Base-by-base conservation (phyloP, 352 stramenopile genomes). In the Globisporangium okanoganense region DNA sequence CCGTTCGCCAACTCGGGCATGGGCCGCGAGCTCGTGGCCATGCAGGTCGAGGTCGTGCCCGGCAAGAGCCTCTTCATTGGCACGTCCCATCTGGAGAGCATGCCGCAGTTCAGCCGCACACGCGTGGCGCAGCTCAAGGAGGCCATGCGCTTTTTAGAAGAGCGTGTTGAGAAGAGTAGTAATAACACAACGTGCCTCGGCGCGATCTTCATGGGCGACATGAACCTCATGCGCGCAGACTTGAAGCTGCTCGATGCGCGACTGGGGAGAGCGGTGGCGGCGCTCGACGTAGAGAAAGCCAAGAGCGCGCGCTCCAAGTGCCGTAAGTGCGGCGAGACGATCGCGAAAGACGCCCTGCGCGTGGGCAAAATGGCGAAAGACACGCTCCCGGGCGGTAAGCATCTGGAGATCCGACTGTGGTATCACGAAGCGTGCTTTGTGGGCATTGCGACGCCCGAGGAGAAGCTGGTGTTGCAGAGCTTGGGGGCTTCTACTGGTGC, bases 131-230 rank as follows among this genome's bases (percentile, higher is more conserved):
- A 93, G 61, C 70, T 91, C 24, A 72, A 74, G 44, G 68, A 88
- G 29, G 80, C 78, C 63, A 64, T 91, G 18, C 67, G 41, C 24
- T 57, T 84, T 18, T 60, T 93, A 12, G 47, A 69, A 25, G 76
- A 82, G 22, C 67, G 72, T 44, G 79, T 89, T 16, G 65, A 73
- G 29, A 64, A 65, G 33, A 40, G 33, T 22, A 22, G 9, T 5
- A 53, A 1, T 18, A 40, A 25, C 3, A 35, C 1, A 12, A 45
- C 59, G 29, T 87, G 78, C 55, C 50, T 91, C 1, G 84, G 84
- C 8, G 79, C 79, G 2, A 59, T 93, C 2, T 81, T 93, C 59
- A 90, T 93, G 81, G 84, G 79, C 22, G 84, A 93, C 49, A 91
- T 67, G 5, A 91, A 93, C 64, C 58, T 93, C 25, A 47, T 93